Percentiles rank a stretch among this genome's conserved stretches.
phyloP scores from a whole-genome alignment of 2,329 filamentous ascomycete species.

The Dothideomycetidae sp. region DNA sequence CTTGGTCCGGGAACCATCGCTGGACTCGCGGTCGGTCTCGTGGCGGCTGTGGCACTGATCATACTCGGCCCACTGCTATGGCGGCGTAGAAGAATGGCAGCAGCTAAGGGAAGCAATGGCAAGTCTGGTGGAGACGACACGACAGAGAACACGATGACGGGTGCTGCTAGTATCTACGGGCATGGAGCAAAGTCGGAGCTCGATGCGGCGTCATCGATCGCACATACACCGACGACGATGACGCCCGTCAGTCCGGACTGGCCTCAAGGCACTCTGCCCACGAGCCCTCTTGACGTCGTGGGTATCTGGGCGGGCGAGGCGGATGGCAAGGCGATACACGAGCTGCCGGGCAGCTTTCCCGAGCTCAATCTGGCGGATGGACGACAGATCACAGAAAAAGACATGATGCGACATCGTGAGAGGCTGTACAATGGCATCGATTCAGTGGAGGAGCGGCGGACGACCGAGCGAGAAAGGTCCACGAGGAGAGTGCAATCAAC shows the following conservation, averaged over 20 bases:
- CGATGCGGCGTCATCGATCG: neutral
- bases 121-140: constrained; percentile 10
- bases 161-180: constrained; percentile 7
- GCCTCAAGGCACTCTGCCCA: neutral
- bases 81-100: constrained; percentile 14
- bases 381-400: constrained; percentile 33
- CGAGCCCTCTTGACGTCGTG: constrained; percentile 1
- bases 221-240: constrained; percentile 15
- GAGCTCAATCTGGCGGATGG: constrained; percentile 37
- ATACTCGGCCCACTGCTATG: constrained; percentile 2
- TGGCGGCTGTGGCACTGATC: constrained; percentile 7
- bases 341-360: constrained; percentile 42
- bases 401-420: constrained; percentile 32
- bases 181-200: too few relatives aligned
- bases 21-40: constrained; percentile 30
- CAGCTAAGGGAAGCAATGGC: constrained; percentile 1
- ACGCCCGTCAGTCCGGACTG: constrained; percentile 2
- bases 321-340: constrained; percentile 30
- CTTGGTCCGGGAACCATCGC: constrained; percentile 28
- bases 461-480: constrained; percentile 2
- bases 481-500: neutral
- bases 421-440: constrained; percentile 33
- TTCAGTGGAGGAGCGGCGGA: constrained; percentile 8
- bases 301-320: constrained; percentile 17
- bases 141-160: constrained; percentile 10